These are phyloP conservation scores for Citrullus amarus DNA, from an alignment of 306 rosid genomes.

Conservation along the genomic window DNA sequence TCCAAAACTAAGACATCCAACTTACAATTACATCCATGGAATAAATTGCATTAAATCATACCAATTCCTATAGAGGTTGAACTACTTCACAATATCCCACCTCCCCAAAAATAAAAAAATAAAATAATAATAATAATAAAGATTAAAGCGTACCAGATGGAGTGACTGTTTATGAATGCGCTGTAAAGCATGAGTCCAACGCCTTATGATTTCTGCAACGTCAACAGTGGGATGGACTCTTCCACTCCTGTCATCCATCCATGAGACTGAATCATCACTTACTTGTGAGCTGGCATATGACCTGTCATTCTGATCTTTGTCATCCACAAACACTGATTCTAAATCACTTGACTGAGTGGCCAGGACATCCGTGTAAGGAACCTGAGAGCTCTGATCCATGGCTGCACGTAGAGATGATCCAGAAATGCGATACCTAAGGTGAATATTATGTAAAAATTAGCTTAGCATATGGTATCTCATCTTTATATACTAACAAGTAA, in stretches of 20 bases:
- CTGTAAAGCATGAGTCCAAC: constrained; percentile 99
- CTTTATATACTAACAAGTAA: constrained; percentile 5
- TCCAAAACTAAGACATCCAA: neutral
- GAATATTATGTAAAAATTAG: constrained; percentile 18
- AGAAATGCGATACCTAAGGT: constrained; percentile 84
- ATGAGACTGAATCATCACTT: constrained; percentile 44
- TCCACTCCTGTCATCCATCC: constrained; percentile 75
- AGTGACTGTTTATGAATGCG: constrained; percentile 99
- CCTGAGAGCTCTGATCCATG: constrained; percentile 98
- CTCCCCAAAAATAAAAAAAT: neutral
- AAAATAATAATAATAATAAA: too few species aligned
- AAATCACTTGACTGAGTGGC: constrained; percentile 49
- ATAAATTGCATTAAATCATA: neutral
- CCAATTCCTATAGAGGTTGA: neutral
- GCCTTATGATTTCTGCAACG: constrained; percentile 90
- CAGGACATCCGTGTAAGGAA: constrained; percentile 53
- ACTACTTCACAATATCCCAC: neutral
- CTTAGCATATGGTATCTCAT: constrained; percentile 10
- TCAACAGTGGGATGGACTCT: constrained; percentile 75
- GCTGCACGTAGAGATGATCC: constrained; percentile 98
- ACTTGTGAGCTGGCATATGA: constrained; percentile 30
- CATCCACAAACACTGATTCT: constrained; percentile 34
- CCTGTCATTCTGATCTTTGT: constrained; percentile 56
- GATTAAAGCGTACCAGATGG: constrained; percentile 38
- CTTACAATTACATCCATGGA: neutral